Conservation (phyloP, 2,329 filamentous ascomycete genomes). For the Stemphylium beticola region DNA sequence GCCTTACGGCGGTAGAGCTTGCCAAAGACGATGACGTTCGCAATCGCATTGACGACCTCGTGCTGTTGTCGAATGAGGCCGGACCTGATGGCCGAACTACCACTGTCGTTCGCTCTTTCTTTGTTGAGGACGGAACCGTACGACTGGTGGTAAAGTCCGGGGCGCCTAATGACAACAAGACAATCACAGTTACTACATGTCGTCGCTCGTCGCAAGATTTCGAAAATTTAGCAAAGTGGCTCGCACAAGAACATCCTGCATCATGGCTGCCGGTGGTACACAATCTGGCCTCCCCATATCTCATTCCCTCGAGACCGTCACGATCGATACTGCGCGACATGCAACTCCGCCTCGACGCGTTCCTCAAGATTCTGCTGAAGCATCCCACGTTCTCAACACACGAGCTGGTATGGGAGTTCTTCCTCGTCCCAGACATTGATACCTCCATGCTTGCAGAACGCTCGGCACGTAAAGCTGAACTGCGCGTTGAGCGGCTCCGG, state of each 20-base stretch:
- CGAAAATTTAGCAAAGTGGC: constrained; percentile 82
- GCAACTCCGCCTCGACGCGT: constrained; percentile 84
- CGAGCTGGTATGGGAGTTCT: constrained; percentile 99
- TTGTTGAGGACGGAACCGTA: constrained; percentile 94
- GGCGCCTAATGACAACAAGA: constrained; percentile 78
- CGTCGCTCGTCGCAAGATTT: constrained; percentile 88
- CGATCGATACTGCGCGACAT: constrained; percentile 85
- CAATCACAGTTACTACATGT: constrained; percentile 93
- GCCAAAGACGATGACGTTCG: constrained; percentile 98
- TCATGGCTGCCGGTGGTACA: constrained; percentile 88
- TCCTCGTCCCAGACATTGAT: constrained; percentile 92
- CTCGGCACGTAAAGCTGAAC: constrained; percentile 83
- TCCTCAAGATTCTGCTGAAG: constrained; percentile 81
- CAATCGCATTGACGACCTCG: constrained; percentile 93
- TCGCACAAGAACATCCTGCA: constrained; percentile 88
- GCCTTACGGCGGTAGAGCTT: constrained; percentile 91
- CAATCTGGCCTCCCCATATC: constrained; percentile 83
- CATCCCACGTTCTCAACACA: constrained; percentile 95
- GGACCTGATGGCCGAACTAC: constrained; percentile 82
- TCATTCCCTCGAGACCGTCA: constrained; percentile 91
- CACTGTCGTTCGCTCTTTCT: constrained; percentile 91
- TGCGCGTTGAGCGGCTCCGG: constrained; percentile 79
- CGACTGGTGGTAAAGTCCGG: constrained; percentile 94
- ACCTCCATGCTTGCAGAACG: constrained; percentile 88
- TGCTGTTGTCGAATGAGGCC: constrained; percentile 72